Base-by-base conservation (phyloP, 2,329 filamentous ascomycete species). In the Colletotrichum sp. region DNA sequence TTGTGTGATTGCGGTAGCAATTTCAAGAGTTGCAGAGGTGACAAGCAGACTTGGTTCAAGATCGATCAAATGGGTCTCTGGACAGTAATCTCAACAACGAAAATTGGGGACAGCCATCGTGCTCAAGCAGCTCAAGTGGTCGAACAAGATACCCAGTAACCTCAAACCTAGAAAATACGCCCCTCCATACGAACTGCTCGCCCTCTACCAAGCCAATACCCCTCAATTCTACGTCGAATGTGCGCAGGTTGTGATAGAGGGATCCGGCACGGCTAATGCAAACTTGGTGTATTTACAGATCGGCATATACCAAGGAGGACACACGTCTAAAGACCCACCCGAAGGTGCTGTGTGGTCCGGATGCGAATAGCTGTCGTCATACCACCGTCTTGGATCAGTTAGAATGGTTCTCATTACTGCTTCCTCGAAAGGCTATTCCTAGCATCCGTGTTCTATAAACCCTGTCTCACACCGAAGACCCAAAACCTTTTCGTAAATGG, bases 151-250 rank as follows among this genome's bases (percentile, higher is more conserved):
- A 76, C 90, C 90, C 3, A 80, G 83, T 21, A 84, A 81, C 55
- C 84, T 91, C 13, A 87, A 87, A 24, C 83, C 90, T 2, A 89
- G 90, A 66, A 88, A 89, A 81, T 91, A 92, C 80, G 85, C 91
- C 74, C 87, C 91, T 82, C 86, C 89, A 71, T 89, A 91, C 81
- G 90, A 92, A 84, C 83, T 91, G 72, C 84, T 91, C 52, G 90
- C 90, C 62, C 85, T 91, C 5, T 89, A 91, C 82, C 89, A 91
- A 81, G 84, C 86, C 24, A 88, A 90, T 77, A 84, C 83, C 28
- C 87, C 84, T 73, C 89, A 90, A 80, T 90, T 90, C 82, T 91
- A 91, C 79, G 87, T 89, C 15, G 90, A 91, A 82, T 91, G 90
- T 78, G 89, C 89, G 0, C 89, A 91, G 81, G 80, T 91, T 60